Conservation (phyloP, 768 basidiomycete genomes). For the Scleroderma citrinum region DNA sequence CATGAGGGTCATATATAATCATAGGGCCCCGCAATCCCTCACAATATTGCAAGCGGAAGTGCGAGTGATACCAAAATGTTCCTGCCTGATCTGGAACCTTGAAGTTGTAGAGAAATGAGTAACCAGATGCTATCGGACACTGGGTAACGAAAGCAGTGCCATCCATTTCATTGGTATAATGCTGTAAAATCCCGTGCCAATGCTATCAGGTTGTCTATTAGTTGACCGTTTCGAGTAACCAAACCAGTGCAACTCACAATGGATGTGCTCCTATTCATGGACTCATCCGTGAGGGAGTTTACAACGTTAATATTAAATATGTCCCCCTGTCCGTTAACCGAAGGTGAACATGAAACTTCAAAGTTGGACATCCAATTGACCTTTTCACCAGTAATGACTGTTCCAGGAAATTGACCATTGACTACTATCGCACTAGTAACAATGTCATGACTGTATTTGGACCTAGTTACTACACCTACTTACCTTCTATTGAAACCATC, state of each 20-base stretch:
- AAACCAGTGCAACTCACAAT: conserved; percentile 25
- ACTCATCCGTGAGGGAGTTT: conserved; percentile 33
- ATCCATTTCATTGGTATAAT: conserved; percentile 34
- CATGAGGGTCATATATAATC: conserved; percentile 36
- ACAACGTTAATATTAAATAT: conserved; percentile 37
- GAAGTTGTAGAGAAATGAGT: conserved; percentile 35
- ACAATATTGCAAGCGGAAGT: conserved; percentile 41
- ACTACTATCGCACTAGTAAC: conserved; percentile 31
- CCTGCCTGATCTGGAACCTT: conserved; percentile 17
- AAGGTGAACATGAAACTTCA: background rate
- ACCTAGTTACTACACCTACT: too few relatives aligned
- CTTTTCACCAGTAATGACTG: conserved; percentile 37
- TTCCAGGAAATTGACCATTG: conserved; percentile 36
- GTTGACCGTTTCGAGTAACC: background rate
- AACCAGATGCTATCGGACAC: conserved; percentile 32
- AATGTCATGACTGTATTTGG: too few relatives aligned
- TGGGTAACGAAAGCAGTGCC: conserved; percentile 38
- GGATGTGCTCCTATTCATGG: conserved; percentile 36
- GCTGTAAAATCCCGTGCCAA: conserved; percentile 43
- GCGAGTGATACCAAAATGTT: conserved; percentile 43
- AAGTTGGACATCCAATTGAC: conserved; percentile 6
- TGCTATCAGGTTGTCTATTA: conserved; percentile 10
- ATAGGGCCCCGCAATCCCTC: conserved; percentile 20
- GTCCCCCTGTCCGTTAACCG: conserved; percentile 25
- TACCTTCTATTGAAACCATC: conserved; percentile 36